Percentiles rank a stretch among this genome's conserved stretches.
Conservation (phyloP, 2,329 filamentous ascomycete species). For the Aphanocladium album region DNA sequence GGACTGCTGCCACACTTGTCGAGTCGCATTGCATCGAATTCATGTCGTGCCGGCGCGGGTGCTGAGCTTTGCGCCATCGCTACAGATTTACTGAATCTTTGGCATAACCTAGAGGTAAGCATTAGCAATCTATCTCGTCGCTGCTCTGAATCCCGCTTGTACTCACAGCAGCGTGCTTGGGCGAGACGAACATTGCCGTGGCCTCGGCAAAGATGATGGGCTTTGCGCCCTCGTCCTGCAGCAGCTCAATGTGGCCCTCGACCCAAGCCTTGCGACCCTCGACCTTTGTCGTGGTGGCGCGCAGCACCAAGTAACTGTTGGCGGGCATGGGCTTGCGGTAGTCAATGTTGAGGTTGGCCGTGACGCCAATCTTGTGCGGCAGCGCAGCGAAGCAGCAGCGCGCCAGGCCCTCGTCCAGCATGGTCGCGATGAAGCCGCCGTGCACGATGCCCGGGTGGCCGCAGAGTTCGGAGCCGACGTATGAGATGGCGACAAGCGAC, state of each 20-base stretch:
- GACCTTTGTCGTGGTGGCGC: slow-evolving; percentile 74
- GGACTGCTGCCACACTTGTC: neutral
- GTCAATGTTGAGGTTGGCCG: slow-evolving; percentile 76
- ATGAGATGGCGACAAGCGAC: slow-evolving; percentile 65
- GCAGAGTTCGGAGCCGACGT: slow-evolving; percentile 74
- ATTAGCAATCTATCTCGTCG: neutral
- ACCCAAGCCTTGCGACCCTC: slow-evolving; percentile 96
- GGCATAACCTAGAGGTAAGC: neutral
- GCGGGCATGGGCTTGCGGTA: slow-evolving; percentile 79
- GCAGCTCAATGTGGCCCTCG: slow-evolving; percentile 75
- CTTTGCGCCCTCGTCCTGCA: slow-evolving; percentile 57
- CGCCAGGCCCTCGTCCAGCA: slow-evolving; percentile 85
- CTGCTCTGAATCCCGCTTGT: no score
- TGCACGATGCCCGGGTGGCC: slow-evolving; percentile 90
- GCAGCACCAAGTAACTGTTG: slow-evolving; percentile 69
- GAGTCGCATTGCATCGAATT: neutral
- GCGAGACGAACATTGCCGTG: slow-evolving; percentile 82
- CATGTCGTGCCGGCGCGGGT: neutral
- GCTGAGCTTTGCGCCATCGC: neutral
- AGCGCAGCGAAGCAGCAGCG: slow-evolving; percentile 83
- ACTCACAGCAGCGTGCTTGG: slow-evolving; percentile 72
- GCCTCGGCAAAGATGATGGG: slow-evolving; percentile 73
- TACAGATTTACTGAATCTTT: neutral
- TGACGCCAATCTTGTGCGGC: slow-evolving; percentile 80
- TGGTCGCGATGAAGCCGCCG: slow-evolving; percentile 83